phyloP scores from a whole-genome alignment of 441 rosid genomes.

The Adansonia grandidieri region DNA sequence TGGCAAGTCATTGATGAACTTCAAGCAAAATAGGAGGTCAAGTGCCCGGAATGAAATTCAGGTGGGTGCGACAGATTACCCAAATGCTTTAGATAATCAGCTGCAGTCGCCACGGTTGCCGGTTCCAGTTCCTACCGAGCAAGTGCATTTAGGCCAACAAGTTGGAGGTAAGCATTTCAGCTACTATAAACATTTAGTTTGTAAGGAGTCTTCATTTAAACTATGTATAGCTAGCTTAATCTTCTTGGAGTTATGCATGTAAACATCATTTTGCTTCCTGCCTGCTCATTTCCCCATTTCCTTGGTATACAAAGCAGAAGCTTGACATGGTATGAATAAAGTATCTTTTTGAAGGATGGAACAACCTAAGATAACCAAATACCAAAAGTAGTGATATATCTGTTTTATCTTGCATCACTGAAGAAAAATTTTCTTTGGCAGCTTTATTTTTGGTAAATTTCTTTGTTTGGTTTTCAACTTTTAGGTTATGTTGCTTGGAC shows the following conservation, averaged over 20 bases:
- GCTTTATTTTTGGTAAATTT: not conserved
- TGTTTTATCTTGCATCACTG: not conserved
- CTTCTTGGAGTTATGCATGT: slow-evolving; percentile 8
- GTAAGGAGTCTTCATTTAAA: not conserved
- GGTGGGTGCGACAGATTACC: slow-evolving; percentile 47
- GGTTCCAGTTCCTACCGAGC: slow-evolving; percentile 57
- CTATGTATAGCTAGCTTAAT: not conserved
- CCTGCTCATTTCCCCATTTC: not conserved
- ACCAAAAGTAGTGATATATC: not conserved
- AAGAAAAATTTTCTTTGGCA: not conserved
- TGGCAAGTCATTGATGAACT: slow-evolving; percentile 75
- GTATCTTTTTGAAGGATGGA: not conserved
- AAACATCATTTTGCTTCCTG: slow-evolving; percentile 2
- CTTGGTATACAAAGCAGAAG: not conserved
- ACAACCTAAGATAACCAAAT: not conserved
- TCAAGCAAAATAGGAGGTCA: slow-evolving; percentile 65
- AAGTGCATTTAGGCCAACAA: slow-evolving; percentile 50
- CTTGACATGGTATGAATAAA: not conserved
- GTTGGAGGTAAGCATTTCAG: slow-evolving; percentile 57
- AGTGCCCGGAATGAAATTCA: slow-evolving; percentile 56
- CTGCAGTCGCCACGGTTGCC: slow-evolving; percentile 57
- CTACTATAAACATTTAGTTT: not conserved
- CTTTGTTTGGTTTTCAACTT: no score
- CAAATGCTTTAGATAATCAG: slow-evolving; percentile 59
- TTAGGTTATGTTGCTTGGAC: not conserved